Base-by-base conservation (phyloP, 176 grass and related monocot genomes). In the Eleusine coracana region DNA sequence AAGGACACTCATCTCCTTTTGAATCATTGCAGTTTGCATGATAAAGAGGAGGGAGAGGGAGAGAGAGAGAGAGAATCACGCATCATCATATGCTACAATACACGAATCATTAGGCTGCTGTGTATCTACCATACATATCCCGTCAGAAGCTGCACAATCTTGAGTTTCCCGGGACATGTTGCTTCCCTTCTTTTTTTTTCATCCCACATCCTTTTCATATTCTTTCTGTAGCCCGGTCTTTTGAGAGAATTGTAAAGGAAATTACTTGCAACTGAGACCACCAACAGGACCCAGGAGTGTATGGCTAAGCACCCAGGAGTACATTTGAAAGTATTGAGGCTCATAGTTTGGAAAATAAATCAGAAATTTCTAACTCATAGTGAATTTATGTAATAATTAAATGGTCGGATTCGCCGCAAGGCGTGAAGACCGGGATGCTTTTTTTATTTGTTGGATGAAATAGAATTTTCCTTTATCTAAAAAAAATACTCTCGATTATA, bases 21-120 rank as follows among this genome's bases (percentile, higher is more conserved):
- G 37, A 29, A 41, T 31, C 82, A 14, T 75, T 18, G n/a, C 39
- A 21, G 4, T 4, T 63, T 15, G 7, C 45, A 75, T 44, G 16
- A 76, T 44, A 15, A 13, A 61, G 20, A 62, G 25, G 81, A 66
- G 44, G 42, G 37, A 66, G 7, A 58, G 29, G 17, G 31, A 54
- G 12, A 41, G 11, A 55, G 7, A 58, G 29, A 25, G 31, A 54
- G 12, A 41, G 11, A 55, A 75, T 83, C 21, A 38, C 66, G 15
- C 71, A 75, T 55, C 60, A 75, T 83, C 34, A 44, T 46, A 44
- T 46, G 82, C 63, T 68, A 58, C 49, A 68, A 68, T 36, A 25
- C 17, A 77, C 20, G 50, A 84, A 69, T 69, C 50, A 77, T 77
- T 77, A 59, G 18, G 73, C 37, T 76, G 82, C 23, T 23, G 82